A percentile compares a stretch with the other conserved stretches of the same genome.
These are phyloP conservation scores for Verticillium isaacii DNA, from an alignment of 2,329 filamentous ascomycete genomes.

Conservation along the genomic window DNA sequence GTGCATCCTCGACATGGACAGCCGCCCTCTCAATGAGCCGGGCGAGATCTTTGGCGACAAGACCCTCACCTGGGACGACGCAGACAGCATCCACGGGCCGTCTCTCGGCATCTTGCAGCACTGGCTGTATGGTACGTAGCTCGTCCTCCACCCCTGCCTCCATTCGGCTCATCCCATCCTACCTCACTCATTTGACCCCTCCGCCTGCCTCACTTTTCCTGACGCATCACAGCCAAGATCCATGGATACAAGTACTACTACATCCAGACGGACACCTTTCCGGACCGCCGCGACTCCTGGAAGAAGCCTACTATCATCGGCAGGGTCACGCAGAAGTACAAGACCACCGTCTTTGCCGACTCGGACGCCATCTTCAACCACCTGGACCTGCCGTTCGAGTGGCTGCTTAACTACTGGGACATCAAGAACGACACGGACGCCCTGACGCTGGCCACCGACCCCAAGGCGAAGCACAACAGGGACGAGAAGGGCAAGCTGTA, in stretches of 20 bases:
- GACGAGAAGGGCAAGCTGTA: conserved; percentile 34
- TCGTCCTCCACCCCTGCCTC: neutral
- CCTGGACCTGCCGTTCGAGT: conserved; percentile 39
- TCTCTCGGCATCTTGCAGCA: conserved; percentile 38
- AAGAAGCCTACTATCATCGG: conserved; percentile 37
- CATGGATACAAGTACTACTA: conserved; percentile 44
- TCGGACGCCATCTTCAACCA: conserved; percentile 39
- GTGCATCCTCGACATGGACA: conserved; percentile 41
- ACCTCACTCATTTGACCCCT: neutral
- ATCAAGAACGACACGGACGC: conserved; percentile 33
- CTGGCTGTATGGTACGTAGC: conserved; percentile 33
- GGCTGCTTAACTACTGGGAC: conserved; percentile 42
- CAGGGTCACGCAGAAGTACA: conserved; percentile 35
- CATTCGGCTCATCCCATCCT: neutral
- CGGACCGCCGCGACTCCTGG: conserved; percentile 38
- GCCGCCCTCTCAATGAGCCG: conserved; percentile 28
- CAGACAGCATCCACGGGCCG: conserved; percentile 25
- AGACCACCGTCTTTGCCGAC: conserved; percentile 37
- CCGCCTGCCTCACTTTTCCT: conserved; percentile 11
- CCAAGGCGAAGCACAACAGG: conserved; percentile 28
- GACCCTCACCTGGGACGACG: conserved; percentile 29
- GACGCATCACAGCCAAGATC: conserved; percentile 28
- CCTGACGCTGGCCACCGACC: conserved; percentile 35
- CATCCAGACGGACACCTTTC: conserved; percentile 29
- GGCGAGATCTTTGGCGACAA: conserved; percentile 29